A percentile compares a stretch with the other conserved stretches of the same genome.
phyloP scores from a whole-genome alignment of 768 basidiomycete genomes.

The Macrolepiota albuminosa region DNA sequence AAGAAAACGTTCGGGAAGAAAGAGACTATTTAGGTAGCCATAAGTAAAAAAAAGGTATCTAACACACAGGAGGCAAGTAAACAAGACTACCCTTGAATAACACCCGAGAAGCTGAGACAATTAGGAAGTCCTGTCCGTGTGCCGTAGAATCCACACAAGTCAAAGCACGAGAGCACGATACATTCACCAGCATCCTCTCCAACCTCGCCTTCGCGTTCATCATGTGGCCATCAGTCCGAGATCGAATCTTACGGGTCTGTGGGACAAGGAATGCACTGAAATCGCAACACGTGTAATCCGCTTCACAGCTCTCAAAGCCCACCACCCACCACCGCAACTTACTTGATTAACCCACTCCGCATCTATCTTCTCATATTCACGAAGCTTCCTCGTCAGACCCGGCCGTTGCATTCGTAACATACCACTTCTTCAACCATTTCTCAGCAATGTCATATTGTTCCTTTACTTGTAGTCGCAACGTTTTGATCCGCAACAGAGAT shows the following conservation, averaged over 20 bases:
- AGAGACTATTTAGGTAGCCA: background rate
- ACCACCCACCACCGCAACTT: background rate
- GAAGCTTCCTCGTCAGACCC: background rate
- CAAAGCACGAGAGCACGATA: slow-evolving; percentile 7
- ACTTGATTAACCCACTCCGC: background rate
- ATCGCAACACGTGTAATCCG: background rate
- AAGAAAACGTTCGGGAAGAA: background rate
- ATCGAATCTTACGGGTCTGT: background rate
- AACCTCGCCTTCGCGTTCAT: background rate
- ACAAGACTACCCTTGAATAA: background rate
- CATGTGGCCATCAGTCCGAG: background rate
- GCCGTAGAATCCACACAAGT: background rate
- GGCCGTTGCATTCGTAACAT: slow-evolving; percentile 19
- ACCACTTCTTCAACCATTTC: slow-evolving; percentile 54
- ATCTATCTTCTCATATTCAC: background rate
- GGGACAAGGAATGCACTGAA: background rate
- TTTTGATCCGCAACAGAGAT: slow-evolving; percentile 54
- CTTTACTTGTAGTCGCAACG: slow-evolving; percentile 54
- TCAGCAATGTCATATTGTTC: slow-evolving; percentile 68
- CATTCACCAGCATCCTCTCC: background rate
- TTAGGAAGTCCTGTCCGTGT: slow-evolving; percentile 5
- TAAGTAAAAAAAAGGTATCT: background rate
- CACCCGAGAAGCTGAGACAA: background rate
- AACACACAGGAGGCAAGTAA: background rate
- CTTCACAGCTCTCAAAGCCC: background rate